Percentiles rank a stretch among this genome's conserved stretches.
These are phyloP conservation scores for Suhomyces emberorum DNA, from an alignment of 805 yeast species.

Conservation along the genomic window DNA sequence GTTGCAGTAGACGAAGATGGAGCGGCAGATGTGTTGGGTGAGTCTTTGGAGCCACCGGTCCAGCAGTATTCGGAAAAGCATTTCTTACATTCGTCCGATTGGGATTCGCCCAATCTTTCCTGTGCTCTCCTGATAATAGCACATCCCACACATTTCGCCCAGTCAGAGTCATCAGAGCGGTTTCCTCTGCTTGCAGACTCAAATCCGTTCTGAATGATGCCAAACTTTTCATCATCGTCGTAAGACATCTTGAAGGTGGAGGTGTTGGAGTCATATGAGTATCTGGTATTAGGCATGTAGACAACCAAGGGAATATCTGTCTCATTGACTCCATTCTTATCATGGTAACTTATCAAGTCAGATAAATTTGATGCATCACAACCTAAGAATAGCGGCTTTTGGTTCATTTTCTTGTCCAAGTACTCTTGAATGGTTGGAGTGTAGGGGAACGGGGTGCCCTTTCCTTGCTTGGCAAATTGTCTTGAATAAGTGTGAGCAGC, in stretches of 20 bases:
- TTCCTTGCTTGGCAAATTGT: slow-evolving; percentile 21
- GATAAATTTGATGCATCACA: slow-evolving; percentile 23
- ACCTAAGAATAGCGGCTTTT: slow-evolving; percentile 26
- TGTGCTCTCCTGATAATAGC: slow-evolving; percentile 23
- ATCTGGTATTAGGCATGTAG: slow-evolving; percentile 14
- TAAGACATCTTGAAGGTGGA: slow-evolving; percentile 24
- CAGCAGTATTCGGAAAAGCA: slow-evolving; percentile 23
- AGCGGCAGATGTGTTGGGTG: slow-evolving; percentile 8
- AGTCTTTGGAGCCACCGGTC: slow-evolving; percentile 15
- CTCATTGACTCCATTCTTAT: slow-evolving; percentile 16
- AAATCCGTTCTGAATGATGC: slow-evolving; percentile 19
- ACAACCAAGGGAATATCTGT: slow-evolving; percentile 28
- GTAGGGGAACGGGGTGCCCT: slow-evolving; percentile 24
- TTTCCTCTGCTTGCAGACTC: slow-evolving; percentile 18
- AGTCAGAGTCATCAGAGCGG: slow-evolving; percentile 15
- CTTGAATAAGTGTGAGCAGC: slow-evolving; percentile 30
- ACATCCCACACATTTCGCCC: slow-evolving; percentile 25
- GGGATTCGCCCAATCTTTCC: slow-evolving; percentile 19
- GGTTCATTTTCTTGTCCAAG: slow-evolving; percentile 17
- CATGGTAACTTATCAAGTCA: slow-evolving; percentile 16
- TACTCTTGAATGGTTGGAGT: slow-evolving; percentile 22
- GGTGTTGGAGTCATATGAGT: slow-evolving; percentile 18
- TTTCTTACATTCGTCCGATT: slow-evolving; percentile 18
- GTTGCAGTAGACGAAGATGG: slow-evolving; percentile 2
- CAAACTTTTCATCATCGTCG: slow-evolving; percentile 13